Evolutionary conservation across 108 stramenopile genomes (phyloP), one percentile per base, ranked within the genome.

Genomic region (Epithemia pelagica): DNA sequence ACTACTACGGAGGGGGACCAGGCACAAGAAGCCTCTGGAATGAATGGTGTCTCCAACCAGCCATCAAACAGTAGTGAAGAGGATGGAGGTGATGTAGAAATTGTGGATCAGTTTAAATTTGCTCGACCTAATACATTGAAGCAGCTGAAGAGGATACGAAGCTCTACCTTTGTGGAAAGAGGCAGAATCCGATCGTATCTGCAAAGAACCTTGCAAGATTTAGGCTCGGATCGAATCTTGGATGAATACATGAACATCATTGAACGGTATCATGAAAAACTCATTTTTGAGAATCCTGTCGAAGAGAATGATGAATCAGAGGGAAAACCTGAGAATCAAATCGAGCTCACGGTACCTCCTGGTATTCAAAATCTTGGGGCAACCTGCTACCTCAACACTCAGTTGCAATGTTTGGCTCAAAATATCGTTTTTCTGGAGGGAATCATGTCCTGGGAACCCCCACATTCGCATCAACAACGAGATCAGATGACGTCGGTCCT

Each of bases 301-400:
- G 30, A 8, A 52, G 52, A 61, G 53, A 28, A 62, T 1, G 61
- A 55, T 1, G 23, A 20, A 2, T 51, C 62, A 22, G 20, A 29
- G 22, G 3, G 7, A 1, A 57, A 23, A 8, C 8, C 24, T 29
- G 30, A 62, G 15, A 61, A 46, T 19, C 2, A 29, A 26, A 21
- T 78, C 21, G 53, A 28, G 26, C 37, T 85, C 25, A 74, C 86
- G 0, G 62, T 73, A 25, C 92, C 92, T 8, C 80, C 87, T 7
- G 92, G 92, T 0, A 79, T 94, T 2, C 66, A 66, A n/a, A 94
- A 94, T 70, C 77, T 94, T 8, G 92, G 92, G 3, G 89, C 92
- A 22, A 94, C 92, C 23, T 94, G 92, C 77, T 94, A 94, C 69
- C 74, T 94, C 1, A 94, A 94, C 71, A 88, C 85, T 10, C 92